phyloP scores from a whole-genome alignment of 441 rosid genomes.

The Gossypium schwendimanii region DNA sequence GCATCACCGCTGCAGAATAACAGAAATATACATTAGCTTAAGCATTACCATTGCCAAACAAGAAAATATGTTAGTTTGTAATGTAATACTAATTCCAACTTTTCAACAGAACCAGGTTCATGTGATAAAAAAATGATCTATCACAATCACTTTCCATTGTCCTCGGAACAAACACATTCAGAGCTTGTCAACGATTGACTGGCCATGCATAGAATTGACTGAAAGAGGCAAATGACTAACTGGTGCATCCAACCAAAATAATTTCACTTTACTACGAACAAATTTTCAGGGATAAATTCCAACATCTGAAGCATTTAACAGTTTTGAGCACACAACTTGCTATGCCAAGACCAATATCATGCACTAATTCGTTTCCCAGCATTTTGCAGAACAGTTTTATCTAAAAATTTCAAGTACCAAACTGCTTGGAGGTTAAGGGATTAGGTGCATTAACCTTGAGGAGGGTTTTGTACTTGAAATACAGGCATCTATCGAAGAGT shows the following conservation, averaged over 20 bases:
- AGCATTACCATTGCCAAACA: not conserved
- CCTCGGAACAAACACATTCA: not conserved
- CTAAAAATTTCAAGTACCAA: not conserved
- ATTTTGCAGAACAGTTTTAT: not conserved
- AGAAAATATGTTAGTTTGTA: not conserved
- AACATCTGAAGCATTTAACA: not conserved
- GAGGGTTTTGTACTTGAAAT: not conserved
- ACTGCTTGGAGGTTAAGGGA: not conserved
- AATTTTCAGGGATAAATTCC: not conserved
- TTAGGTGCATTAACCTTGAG: not conserved
- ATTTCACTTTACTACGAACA: not conserved
- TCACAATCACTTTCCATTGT: not conserved
- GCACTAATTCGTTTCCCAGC: not conserved
- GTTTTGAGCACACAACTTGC: too few species aligned
- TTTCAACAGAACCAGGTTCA: not conserved
- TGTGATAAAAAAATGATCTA: not conserved
- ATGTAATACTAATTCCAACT: not conserved
- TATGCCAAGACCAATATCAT: too few species aligned
- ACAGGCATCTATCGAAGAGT: conserved; percentile 9
- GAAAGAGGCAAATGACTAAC: not conserved
- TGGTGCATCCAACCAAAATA: not conserved
- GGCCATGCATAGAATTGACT: not conserved
- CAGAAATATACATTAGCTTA: conserved; percentile 2
- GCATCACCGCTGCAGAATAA: conserved; percentile 67
- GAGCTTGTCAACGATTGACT: not conserved